phyloP scores from a whole-genome alignment of 768 basidiomycete species.

The Trametes maxima region DNA sequence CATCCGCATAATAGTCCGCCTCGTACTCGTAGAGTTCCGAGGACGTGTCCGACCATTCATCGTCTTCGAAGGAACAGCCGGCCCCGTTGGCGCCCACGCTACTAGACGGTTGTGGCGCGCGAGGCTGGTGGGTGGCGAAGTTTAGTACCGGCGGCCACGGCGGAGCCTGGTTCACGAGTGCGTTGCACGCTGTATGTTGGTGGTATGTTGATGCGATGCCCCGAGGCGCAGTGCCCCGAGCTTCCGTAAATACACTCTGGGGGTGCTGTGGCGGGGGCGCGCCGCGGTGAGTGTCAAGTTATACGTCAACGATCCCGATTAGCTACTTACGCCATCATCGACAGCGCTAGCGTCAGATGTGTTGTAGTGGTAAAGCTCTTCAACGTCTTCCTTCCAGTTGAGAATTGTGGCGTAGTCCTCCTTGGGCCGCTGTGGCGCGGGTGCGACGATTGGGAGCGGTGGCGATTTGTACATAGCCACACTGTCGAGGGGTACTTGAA shows the following conservation, averaged over 20 bases:
- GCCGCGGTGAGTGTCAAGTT: neutral
- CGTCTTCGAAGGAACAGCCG: neutral
- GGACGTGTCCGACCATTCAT: neutral
- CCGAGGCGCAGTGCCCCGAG: neutral
- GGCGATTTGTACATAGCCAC: neutral
- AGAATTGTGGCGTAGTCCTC: slow-evolving; percentile 9
- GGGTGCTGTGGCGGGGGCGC: slow-evolving; percentile 5
- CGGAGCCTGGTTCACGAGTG: slow-evolving; percentile 9
- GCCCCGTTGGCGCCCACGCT: neutral
- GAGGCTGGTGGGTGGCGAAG: neutral
- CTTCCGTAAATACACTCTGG: neutral
- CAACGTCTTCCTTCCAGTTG: neutral
- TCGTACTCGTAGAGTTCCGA: neutral
- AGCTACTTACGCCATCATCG: neutral
- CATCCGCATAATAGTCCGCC: neutral
- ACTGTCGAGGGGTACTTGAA: neutral
- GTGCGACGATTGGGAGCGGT: neutral
- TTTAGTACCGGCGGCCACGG: slow-evolving; percentile 8
- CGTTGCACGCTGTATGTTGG: neutral
- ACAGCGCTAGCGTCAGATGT: too few species aligned
- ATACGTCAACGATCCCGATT: neutral
- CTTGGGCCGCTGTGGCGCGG: slow-evolving; percentile 10
- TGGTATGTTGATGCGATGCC: neutral
- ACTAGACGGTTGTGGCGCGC: neutral
- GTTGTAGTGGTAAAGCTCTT: neutral